These are phyloP conservation scores for Allantophomopsis lycopodina DNA, from an alignment of 2,329 filamentous ascomycete genomes.

Conservation along the genomic window DNA sequence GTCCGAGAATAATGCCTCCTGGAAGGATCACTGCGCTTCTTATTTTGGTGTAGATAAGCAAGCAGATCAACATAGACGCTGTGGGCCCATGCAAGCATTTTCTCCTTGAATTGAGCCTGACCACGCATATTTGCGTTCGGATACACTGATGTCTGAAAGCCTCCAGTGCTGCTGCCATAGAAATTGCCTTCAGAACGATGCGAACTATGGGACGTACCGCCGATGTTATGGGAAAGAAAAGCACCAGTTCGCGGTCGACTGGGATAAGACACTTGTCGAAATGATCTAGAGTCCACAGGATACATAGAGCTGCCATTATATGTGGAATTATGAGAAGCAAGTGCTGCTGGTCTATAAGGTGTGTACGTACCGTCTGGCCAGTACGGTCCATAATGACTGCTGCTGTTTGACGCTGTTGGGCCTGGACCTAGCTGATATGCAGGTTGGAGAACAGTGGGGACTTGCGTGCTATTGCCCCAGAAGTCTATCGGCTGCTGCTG, in stretches of 20 bases:
- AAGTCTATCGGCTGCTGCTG: constrained; percentile 10
- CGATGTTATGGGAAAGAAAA: not conserved
- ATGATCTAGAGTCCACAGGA: constrained; percentile 1
- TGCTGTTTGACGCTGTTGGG: constrained; percentile 41
- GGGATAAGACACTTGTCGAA: not conserved
- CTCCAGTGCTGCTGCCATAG: not conserved
- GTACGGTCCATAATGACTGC: constrained; percentile 44
- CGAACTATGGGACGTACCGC: not conserved
- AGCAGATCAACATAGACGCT: constrained; percentile 59
- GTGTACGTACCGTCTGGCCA: constrained; percentile 44
- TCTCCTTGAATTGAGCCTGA: constrained; percentile 48
- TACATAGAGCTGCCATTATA: not conserved
- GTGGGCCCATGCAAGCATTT: constrained; percentile 56
- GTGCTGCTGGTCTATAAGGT: constrained; percentile 41
- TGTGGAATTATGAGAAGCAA: constrained; percentile 12
- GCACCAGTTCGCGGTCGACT: not conserved
- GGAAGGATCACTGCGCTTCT: constrained; percentile 30
- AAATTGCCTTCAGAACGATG: not conserved
- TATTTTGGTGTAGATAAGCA: constrained; percentile 45
- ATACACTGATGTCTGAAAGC: not conserved
- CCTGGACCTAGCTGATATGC: constrained; percentile 40
- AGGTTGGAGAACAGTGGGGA: constrained; percentile 45
- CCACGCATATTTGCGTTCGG: not conserved
- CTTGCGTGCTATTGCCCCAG: constrained; percentile 27
- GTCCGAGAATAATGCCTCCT: constrained; percentile 27